Conservation (phyloP, 1,139 yeast genomes). For the Magnusiomyces tetraspermus region DNA sequence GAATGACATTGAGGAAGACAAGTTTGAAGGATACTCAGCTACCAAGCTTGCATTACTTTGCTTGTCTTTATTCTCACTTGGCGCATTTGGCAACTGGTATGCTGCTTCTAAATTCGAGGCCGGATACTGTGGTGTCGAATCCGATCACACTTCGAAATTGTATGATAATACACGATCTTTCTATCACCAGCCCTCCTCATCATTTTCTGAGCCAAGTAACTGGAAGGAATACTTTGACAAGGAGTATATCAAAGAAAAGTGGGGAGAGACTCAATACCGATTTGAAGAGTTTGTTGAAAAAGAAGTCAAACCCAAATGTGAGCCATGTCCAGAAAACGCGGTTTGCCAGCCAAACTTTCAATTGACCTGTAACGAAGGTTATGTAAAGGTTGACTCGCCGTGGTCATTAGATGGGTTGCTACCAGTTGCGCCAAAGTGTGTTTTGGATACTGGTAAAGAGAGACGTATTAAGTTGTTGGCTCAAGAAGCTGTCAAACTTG, state of each 20-base stretch:
- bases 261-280: conserved; percentile 9
- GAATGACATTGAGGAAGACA: neutral
- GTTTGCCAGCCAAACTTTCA: conserved; percentile 54
- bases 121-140: conserved; percentile 33
- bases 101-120: conserved; percentile 24
- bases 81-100: conserved; percentile 27
- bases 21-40: neutral
- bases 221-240: conserved; percentile 13
- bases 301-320: conserved; percentile 52
- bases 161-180: neutral
- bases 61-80: conserved; percentile 8
- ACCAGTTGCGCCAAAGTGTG: conserved; percentile 58
- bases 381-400: conserved; percentile 47
- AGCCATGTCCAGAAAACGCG: conserved; percentile 75
- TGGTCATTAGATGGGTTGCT: conserved; percentile 45
- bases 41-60: neutral
- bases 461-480: conserved; percentile 60
- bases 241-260: conserved; percentile 14
- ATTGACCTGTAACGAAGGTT: conserved; percentile 64
- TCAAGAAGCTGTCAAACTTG: conserved; percentile 53
- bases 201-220: conserved; percentile 8
- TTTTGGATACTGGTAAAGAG: conserved; percentile 66
- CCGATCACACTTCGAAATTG: conserved; percentile 12
- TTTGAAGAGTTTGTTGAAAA: conserved; percentile 21
- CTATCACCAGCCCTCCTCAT: conserved; percentile 7